phyloP scores from a whole-genome alignment of 306 rosid genomes.

The Acacia acuminata region DNA sequence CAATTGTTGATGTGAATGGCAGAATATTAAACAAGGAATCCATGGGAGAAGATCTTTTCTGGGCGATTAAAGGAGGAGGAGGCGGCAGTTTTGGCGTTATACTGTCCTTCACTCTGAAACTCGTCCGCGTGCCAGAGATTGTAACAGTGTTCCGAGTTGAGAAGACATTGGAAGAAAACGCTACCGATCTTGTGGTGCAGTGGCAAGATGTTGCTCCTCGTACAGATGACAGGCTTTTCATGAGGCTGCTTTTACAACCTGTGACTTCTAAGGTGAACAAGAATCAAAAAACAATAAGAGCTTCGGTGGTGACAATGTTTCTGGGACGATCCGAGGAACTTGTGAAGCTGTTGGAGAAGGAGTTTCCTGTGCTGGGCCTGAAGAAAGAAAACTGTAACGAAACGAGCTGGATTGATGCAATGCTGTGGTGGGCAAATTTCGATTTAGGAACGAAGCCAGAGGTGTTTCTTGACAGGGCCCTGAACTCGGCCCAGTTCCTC shows the following conservation, averaged over 20 bases:
- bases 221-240: constrained; percentile 50
- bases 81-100: constrained; percentile 80
- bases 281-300: constrained; percentile 42
- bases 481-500: constrained; percentile 21
- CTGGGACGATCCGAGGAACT: constrained; percentile 53
- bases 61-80: constrained; percentile 88
- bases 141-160: constrained; percentile 55
- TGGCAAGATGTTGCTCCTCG: constrained; percentile 71
- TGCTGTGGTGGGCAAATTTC: constrained; percentile 40
- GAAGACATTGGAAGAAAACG: constrained; percentile 43
- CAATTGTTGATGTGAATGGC: constrained; percentile 64
- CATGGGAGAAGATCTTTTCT: constrained; percentile 85
- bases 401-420: constrained; percentile 56
- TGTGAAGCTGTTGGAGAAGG: constrained; percentile 40
- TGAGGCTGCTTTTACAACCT: constrained; percentile 61
- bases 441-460: constrained; percentile 34
- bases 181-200: constrained; percentile 55
- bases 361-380: constrained; percentile 56
- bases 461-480: constrained; percentile 29
- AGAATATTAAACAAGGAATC: constrained; percentile 48
- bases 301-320: constrained; percentile 44
- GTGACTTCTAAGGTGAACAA: constrained; percentile 47
- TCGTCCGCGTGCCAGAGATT: constrained; percentile 60
- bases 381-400: constrained; percentile 50
- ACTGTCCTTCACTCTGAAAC: constrained; percentile 52